These are phyloP conservation scores for Isabelozyma gotoi DNA, from an alignment of 805 yeast species.

Conservation along the genomic window DNA sequence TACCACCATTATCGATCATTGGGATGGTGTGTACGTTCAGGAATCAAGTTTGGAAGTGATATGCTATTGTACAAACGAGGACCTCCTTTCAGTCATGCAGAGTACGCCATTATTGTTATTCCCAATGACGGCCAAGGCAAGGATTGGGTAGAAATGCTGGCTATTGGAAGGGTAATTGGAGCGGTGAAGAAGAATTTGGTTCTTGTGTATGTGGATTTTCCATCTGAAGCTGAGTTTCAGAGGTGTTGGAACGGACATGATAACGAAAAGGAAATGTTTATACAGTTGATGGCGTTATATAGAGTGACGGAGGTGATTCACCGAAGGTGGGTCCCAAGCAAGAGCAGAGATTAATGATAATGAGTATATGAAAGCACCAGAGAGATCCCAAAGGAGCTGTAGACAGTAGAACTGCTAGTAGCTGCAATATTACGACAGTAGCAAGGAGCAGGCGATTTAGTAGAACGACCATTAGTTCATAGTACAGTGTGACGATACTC, in stretches of 20 bases:
- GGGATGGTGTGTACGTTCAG: constrained; percentile 95
- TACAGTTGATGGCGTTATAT: constrained; percentile 40
- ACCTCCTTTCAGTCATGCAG: constrained; percentile 95
- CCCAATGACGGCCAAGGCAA: constrained; percentile 34
- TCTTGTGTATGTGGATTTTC: constrained; percentile 62
- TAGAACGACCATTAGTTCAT: no score
- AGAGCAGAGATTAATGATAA: constrained; percentile 73
- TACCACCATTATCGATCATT: constrained; percentile 84
- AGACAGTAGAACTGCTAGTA: no score
- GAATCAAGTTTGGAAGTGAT: constrained; percentile 91
- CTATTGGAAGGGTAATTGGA: constrained; percentile 77
- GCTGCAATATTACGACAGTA: no score
- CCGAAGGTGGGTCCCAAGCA: constrained; percentile 82
- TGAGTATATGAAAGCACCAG: no score
- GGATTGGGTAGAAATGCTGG: constrained; percentile 55
- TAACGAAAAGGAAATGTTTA: constrained; percentile 16
- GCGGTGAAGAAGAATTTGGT: constrained; percentile 82
- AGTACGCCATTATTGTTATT: constrained; percentile 63
- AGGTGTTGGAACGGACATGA: constrained; percentile 13
- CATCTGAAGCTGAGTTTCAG: constrained; percentile 35
- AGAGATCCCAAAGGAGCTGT: no score
- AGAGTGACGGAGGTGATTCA: constrained; percentile 65
- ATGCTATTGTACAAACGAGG: constrained; percentile 82
- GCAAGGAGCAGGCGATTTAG: no score
- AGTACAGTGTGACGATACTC: no score